phyloP scores from a whole-genome alignment of 1,284 basidiomycete genomes.

The Polyporus tsugae region DNA sequence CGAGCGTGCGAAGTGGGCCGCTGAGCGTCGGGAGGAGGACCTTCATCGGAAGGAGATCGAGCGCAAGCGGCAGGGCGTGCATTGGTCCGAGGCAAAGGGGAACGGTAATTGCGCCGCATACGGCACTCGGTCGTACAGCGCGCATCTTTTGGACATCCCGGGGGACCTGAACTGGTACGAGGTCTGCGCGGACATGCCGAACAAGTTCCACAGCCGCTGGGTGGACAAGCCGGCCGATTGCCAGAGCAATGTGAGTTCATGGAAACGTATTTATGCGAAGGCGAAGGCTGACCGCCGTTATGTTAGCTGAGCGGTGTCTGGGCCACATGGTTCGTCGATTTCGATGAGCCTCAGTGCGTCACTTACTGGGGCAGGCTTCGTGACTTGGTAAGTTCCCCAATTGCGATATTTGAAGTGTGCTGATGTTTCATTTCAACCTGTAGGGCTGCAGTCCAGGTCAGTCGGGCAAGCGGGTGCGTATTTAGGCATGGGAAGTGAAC shows the following conservation, averaged over 20 bases:
- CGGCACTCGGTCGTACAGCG: conserved; percentile 32
- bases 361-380: conserved; percentile 28
- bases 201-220: conserved; percentile 26
- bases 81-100: conserved; percentile 29
- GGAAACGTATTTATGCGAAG: neutral
- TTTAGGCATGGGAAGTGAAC: neutral
- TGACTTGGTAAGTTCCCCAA: conserved; percentile 26
- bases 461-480: conserved; percentile 11
- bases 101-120: conserved; percentile 25
- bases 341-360: conserved; percentile 34
- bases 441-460: conserved; percentile 26
- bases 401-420: too few relatives aligned
- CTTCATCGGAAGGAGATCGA: conserved; percentile 26
- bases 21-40: conserved; percentile 18
- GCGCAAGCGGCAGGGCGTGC: conserved; percentile 28
- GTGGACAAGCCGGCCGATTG: conserved; percentile 29
- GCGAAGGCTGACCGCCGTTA: neutral
- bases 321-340: conserved; percentile 35
- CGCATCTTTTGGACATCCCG: conserved; percentile 27
- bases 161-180: conserved; percentile 25
- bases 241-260: conserved; percentile 22
- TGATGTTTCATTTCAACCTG: neutral
- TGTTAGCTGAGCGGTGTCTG: conserved; percentile 17
- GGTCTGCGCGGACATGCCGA: conserved; percentile 32
- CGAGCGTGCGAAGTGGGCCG: conserved; percentile 10